Base-by-base conservation (phyloP, 768 basidiomycete genomes). In the Leccinum obscurum region DNA sequence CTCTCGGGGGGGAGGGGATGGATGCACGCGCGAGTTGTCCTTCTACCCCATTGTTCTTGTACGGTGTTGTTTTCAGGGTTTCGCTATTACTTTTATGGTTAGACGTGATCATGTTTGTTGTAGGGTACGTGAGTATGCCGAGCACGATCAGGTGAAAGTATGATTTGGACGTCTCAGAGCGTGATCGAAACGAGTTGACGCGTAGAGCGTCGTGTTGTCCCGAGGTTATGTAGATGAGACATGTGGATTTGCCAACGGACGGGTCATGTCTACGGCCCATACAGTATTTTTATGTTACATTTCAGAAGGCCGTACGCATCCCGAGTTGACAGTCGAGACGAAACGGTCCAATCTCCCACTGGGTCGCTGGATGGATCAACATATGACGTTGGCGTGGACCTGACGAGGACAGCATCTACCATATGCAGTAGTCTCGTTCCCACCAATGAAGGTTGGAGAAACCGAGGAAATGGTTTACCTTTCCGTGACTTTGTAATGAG, bases 401-500 rank as follows among this genome's bases (percentile, higher is more conserved):
- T 64, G 20, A 28, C 13, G 22, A 50, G 2, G 15, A 52, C 1
- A 52, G n/a, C n/a, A 37, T 28, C 51, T 9, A 35, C 35, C 24
- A 35, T 35, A 35, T 14, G 0, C 34, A 14, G 34, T 20, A 24
- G 34, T 37, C 17, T 41, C 41, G 9, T 41, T 13, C 41, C 41
- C 8, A 4, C 41, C 41, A 41, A 3, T 17, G 41, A 9, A 41
- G n/a, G 4, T 41, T 3, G 30, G 10, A 20, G 14, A 30, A 41
- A 28, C 3, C 9, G 20, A 54, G 13, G 17, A 13, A 22, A 5
- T 2, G 10, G 55, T 44, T 41, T 13, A 67, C 60, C 24, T 50
- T 50, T 28, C 68, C 68, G 20, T 62, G 58, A 62, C 56, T 67
- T 62, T 58, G 17, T 41, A 41, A 41, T 3, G 69, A 28, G 59